Conservation (phyloP, 2,329 filamentous ascomycete genomes). For the Tolypocladium ovalisporum region DNA sequence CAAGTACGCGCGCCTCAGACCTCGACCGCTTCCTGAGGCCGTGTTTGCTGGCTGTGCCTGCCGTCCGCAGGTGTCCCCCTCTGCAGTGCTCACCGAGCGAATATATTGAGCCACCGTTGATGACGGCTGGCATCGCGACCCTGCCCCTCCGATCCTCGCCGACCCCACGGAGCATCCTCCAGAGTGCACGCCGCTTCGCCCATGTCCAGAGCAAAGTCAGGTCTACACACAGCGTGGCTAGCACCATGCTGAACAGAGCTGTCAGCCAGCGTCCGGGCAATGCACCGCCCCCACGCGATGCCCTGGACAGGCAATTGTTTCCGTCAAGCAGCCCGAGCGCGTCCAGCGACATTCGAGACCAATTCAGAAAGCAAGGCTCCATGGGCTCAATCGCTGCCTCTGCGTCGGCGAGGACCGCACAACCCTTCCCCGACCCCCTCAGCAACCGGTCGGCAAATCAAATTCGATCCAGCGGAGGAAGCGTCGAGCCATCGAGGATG, state of each 20-base stretch:
- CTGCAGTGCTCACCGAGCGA: background rate
- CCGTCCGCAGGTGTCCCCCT: background rate
- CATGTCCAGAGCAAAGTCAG: conserved; percentile 11
- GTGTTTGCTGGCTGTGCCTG: background rate
- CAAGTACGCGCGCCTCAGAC: background rate
- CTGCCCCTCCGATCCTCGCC: conserved; percentile 25
- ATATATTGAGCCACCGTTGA: conserved; percentile 14
- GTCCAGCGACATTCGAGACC: conserved; percentile 34
- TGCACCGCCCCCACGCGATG: conserved; percentile 19
- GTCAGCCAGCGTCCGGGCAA: conserved; percentile 16
- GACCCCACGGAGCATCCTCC: conserved; percentile 16
- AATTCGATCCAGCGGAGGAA: conserved; percentile 10
- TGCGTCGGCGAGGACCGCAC: conserved; percentile 28
- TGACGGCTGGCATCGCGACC: conserved; percentile 20
- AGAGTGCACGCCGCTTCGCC: conserved; percentile 12
- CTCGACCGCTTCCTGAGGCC: background rate
- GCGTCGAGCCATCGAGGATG: conserved; percentile 19
- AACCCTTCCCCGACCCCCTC: conserved; percentile 13
- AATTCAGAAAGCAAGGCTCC: conserved; percentile 33
- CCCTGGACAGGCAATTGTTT: conserved; percentile 41
- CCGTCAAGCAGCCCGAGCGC: conserved; percentile 43
- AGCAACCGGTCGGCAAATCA: conserved; percentile 21
- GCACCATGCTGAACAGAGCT: conserved; percentile 8
- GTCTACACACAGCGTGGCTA: background rate
- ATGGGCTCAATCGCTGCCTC: conserved; percentile 20